Evolutionary conservation across 768 basidiomycete species (phyloP), one percentile per base, ranked within the genome.

Genomic region (Phaffia australis): DNA sequence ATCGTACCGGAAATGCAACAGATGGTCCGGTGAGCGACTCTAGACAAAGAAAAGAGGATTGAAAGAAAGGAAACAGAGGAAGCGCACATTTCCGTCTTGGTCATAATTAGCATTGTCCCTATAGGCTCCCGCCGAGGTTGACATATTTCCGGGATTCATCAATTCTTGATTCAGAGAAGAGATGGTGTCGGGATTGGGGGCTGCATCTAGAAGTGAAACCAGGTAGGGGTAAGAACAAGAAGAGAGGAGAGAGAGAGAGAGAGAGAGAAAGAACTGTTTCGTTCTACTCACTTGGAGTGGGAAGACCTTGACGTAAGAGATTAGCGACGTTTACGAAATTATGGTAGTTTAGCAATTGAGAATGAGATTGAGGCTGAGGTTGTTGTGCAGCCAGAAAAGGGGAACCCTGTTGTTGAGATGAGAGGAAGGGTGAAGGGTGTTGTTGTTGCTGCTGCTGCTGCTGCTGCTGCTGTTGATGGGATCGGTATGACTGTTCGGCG

Each of bases 161-260:
- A 73, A 60, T 19, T 74, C 75, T 1, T 63, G 60, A 50, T 73
- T 69, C 25, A 69, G 59, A 23, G 70, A 65, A 8, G 63, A 81
- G 79, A 71, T 83, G 80, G 15, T 86, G 81, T 57, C 84, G 81
- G 61, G 87, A 80, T 76, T 71, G 61, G 71, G 79, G 16, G 82
- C 85, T 86, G 69, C 27, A 60, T 42, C 11, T 25, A 16, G n/a
- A 35, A 27, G 2, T 35, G 11, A 9, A 7, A 11, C 27, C 27
- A 8, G 56, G 48, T n/a, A 42, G 46, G 16, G 19, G 16, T 56
- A 47, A 9, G 15, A 51, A 47, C 47, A 69, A 69, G 67, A 25
- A 64, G 55, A 63, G 60, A 60, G 69, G 72, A 62, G 76, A 57
- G 55, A 71, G 61, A 65, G 73, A 69, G 18, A 32, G 42, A 68